A percentile compares a stretch with the other conserved stretches of the same genome.
phyloP scores from a whole-genome alignment of 345 rosid genomes.

The Noccaea caerulescens region DNA sequence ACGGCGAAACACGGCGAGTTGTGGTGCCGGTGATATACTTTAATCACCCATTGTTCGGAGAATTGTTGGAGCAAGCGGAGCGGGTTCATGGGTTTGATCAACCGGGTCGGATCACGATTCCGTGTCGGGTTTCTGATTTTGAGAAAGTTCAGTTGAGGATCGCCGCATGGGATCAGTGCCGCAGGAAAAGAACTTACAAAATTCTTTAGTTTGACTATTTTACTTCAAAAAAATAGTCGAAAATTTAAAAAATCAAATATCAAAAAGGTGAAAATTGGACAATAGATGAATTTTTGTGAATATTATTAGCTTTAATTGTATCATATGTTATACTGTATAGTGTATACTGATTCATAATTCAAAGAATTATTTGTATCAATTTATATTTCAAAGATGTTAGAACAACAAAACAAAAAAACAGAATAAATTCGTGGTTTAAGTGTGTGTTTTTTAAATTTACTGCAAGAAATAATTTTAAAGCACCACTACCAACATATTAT shows the following conservation, averaged over 20 bases:
- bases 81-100: constrained; percentile 73
- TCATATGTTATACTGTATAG: not conserved
- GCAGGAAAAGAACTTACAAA: constrained; percentile 33
- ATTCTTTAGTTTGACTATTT: constrained; percentile 13
- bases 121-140: constrained; percentile 75
- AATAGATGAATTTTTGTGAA: constrained; percentile 19
- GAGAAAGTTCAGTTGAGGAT: constrained; percentile 79
- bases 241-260: not conserved
- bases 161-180: constrained; percentile 58
- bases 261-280: not conserved
- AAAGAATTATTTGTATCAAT: constrained; percentile 22
- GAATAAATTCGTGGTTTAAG: constrained; percentile 43
- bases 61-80: constrained; percentile 74
- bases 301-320: constrained; percentile 5
- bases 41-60: constrained; percentile 84
- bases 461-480: no score
- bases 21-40: constrained; percentile 79
- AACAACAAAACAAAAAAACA: no score
- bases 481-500: no score
- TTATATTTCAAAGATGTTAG: no score
- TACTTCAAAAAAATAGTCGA: not conserved
- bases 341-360: constrained; percentile 12
- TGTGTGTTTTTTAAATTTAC: constrained; percentile 46
- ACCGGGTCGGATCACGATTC: constrained; percentile 77
- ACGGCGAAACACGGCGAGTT: constrained; percentile 51